Percentiles rank a stretch among this genome's conserved stretches.
Conservation (phyloP, 768 basidiomycete species). For the Pulveroboletus frians region DNA sequence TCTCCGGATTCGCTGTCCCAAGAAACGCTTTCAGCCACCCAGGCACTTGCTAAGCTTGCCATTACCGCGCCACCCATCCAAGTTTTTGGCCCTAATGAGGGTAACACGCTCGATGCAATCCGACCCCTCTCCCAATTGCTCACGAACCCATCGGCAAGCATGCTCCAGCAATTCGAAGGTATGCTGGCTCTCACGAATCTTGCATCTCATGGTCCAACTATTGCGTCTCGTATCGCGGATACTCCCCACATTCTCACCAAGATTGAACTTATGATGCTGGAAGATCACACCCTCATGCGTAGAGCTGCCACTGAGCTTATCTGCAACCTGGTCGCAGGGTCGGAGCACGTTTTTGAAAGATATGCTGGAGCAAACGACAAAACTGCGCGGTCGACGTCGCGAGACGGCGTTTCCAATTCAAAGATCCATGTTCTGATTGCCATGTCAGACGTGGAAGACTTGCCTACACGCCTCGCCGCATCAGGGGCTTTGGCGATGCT, state of each 20-base stretch:
- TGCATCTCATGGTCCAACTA: conserved; percentile 65
- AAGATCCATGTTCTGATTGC: conserved; percentile 81
- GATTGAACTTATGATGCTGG: conserved; percentile 69
- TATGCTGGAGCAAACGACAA: conserved; percentile 48
- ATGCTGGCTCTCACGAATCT: conserved; percentile 97
- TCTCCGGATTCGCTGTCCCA: conserved; percentile 21
- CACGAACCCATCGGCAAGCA: conserved; percentile 57
- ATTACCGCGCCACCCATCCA: conserved; percentile 89
- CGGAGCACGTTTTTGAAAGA: conserved; percentile 68
- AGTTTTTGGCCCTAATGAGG: conserved; percentile 83
- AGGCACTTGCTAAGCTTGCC: conserved; percentile 87
- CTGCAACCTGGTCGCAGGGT: conserved; percentile 83
- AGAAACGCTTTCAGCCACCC: conserved; percentile 54
- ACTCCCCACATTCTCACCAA: conserved; percentile 56
- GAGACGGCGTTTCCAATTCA: conserved; percentile 35
- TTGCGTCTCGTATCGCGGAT: conserved; percentile 62
- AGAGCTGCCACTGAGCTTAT: conserved; percentile 87
- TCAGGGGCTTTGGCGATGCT: conserved; percentile 85
- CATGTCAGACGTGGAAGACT: conserved; percentile 80
- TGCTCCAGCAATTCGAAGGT: conserved; percentile 86
- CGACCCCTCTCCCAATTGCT: conserved; percentile 74
- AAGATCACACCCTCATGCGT: conserved; percentile 77
- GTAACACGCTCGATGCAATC: conserved; percentile 76
- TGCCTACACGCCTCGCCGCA: conserved; percentile 82
- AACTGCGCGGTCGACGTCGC: conserved; percentile 40